Percentiles rank a stretch among this genome's conserved stretches.
These are phyloP conservation scores for Furcasterigmium sp. DNA, from an alignment of 2,329 filamentous ascomycete species.

Conservation along the genomic window DNA sequence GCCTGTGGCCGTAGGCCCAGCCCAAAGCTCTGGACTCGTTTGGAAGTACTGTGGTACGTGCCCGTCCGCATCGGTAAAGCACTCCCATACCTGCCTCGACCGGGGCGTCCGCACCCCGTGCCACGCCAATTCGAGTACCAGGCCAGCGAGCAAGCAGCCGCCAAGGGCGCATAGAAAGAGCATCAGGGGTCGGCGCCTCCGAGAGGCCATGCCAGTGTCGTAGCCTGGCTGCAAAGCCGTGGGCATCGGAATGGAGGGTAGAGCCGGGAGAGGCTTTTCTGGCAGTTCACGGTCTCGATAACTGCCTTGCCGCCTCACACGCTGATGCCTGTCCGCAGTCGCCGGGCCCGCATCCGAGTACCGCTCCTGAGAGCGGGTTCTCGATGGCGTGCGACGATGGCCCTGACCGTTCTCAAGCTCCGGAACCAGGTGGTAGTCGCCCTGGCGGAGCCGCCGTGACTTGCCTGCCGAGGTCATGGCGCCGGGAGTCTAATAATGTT, in stretches of 20 bases:
- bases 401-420: not conserved
- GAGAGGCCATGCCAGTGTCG: conserved; percentile 1
- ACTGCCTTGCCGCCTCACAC: no score
- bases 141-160: conserved; percentile 27
- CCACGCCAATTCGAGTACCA: conserved; percentile 26
- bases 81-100: conserved; percentile 7
- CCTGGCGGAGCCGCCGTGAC: not conserved
- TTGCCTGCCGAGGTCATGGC: not conserved
- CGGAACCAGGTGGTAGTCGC: conserved; percentile 1
- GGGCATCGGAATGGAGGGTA: conserved; percentile 6
- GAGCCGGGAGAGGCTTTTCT: conserved; percentile 12
- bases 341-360: not conserved
- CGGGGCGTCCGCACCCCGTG: conserved; percentile 7
- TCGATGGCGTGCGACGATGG: no score
- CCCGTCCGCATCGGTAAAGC: conserved; percentile 18
- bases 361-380: not conserved
- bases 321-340: not conserved
- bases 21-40: conserved; percentile 53
- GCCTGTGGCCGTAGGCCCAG: conserved; percentile 67
- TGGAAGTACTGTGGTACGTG: conserved; percentile 59
- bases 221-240: conserved; percentile 3
- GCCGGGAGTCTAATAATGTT: not conserved
- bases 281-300: not conserved
- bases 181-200: conserved; percentile 12
- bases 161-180: conserved; percentile 19